Conservation (phyloP, 225 moss, liverwort and hornwort species). For the Bryoerythrophyllum caledonicum region DNA sequence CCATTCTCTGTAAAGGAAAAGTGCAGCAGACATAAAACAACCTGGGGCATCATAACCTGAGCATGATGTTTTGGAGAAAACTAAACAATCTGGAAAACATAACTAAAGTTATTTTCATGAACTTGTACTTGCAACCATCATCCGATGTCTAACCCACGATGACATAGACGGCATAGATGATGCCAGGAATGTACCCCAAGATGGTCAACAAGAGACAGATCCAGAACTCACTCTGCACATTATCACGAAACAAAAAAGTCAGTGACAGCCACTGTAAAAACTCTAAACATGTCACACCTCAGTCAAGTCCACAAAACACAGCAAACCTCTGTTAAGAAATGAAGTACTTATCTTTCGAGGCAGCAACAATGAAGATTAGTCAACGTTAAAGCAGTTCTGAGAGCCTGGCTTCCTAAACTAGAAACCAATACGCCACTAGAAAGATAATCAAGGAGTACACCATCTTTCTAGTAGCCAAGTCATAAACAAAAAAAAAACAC, state of each 20-base stretch:
- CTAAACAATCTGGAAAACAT: background rate
- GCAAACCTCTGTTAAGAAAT: no score
- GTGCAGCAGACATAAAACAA: background rate
- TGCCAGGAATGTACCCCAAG: slow-evolving; percentile 54
- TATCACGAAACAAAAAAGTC: background rate
- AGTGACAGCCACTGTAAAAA: background rate
- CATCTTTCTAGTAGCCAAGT: no score
- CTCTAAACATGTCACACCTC: background rate
- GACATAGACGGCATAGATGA: slow-evolving; percentile 50
- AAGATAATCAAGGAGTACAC: no score
- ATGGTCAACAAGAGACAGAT: slow-evolving; percentile 50
- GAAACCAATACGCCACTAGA: no score
- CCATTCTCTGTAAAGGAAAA: no score
- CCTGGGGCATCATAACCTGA: background rate
- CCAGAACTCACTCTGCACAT: slow-evolving; percentile 59
- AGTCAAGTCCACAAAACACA: no score
- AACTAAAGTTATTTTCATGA: background rate
- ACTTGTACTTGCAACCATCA: background rate
- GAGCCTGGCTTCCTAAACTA: no score
- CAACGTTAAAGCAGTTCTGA: no score
- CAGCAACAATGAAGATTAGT: no score
- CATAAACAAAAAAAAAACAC: no score
- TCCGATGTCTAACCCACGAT: slow-evolving; percentile 36
- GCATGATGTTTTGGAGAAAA: background rate
- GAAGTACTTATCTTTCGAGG: no score